Evolutionary conservation across 192 early-diverging fungal species (phyloP).

Genomic region (Endogone sp.): DNA sequence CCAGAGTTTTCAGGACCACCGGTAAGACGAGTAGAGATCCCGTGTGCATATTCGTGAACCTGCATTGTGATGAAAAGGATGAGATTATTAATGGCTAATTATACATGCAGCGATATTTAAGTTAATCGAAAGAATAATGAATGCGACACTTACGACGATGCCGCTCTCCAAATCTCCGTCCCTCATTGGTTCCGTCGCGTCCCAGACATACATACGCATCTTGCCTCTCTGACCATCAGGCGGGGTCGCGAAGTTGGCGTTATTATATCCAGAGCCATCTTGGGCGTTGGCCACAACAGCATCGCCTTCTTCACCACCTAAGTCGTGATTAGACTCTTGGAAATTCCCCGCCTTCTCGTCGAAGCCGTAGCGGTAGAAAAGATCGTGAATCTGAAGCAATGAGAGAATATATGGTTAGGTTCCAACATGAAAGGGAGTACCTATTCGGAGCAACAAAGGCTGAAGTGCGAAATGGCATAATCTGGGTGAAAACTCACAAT

Average conservation of each 20-base stretch:
- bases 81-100: not conserved
- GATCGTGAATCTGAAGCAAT: conserved; percentile 79
- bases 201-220: conserved; percentile 98
- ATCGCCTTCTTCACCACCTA: conserved; percentile 77
- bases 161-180: conserved; percentile 91
- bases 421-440: not conserved
- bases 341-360: conserved; percentile 91
- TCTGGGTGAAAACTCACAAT: conserved; percentile 23
- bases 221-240: conserved; percentile 85
- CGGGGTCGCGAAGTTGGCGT: conserved; percentile 96
- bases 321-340: conserved; percentile 81
- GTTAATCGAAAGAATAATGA: not conserved
- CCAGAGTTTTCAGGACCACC: conserved; percentile 89
- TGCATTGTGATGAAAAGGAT: not conserved
- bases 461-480: not conserved
- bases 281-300: conserved; percentile 92
- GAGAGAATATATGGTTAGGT: not conserved
- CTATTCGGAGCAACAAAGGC: not conserved
- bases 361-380: conserved; percentile 88
- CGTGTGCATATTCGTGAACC: conserved; percentile 93
- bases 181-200: conserved; percentile 59
- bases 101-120: not conserved
- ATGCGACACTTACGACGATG: conserved; percentile 59
- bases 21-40: conserved; percentile 86
- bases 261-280: conserved; percentile 86